Base-by-base conservation (phyloP, 2,329 filamentous ascomycete genomes). In the Stemphylium beticola region DNA sequence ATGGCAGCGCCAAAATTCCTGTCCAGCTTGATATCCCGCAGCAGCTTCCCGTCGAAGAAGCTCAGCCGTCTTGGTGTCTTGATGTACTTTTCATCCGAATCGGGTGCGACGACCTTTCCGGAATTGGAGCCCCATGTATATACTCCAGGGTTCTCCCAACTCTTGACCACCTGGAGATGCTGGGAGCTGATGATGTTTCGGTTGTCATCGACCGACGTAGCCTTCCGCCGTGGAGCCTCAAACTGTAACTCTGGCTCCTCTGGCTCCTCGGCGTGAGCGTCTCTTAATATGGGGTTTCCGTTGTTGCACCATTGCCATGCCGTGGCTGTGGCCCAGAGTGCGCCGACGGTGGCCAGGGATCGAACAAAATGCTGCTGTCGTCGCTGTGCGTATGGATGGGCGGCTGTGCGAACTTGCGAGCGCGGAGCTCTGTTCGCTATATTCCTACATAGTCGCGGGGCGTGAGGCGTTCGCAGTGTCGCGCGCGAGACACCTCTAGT, bases 111-210 rank as follows among this genome's bases (percentile, higher is more conserved):
- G n/a, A 96, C 93, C 64, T 84, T 85, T 56, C 92, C 91, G 14
- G 81, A 80, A 68, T 99, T 99, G 15, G 89, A 92, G 0, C 95
- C 95, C 93, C 95, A 99, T 4, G 89, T 87, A 76, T 96, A 98
- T 0, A 98, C 89, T 2, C 93, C 95, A 0, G 95, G 93, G 56
- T 90, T 87, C 75, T 87, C 85, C 81, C 86, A 84, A 75, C 91
- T 96, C 70, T 85, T 86, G 78, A 90, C 92, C 54, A 96, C 90
- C 78, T 97, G 93, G 5, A 91, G 78, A 76, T 96, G 92, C 73
- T 96, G 91, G 10, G 90, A 91, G 70, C 90, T 93, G 64, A 96
- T 86, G 53, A 90, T 76, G 50, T 92, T 89, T 53, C 90, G 79
- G 59, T 88, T 87, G 60, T 92, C 88, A 73, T 93, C 90, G 61